Percentiles rank a stretch among this genome's conserved stretches.
Evolutionary conservation across 2,329 filamentous ascomycete genomes (phyloP).

Genomic region (Beauveria sp.): DNA sequence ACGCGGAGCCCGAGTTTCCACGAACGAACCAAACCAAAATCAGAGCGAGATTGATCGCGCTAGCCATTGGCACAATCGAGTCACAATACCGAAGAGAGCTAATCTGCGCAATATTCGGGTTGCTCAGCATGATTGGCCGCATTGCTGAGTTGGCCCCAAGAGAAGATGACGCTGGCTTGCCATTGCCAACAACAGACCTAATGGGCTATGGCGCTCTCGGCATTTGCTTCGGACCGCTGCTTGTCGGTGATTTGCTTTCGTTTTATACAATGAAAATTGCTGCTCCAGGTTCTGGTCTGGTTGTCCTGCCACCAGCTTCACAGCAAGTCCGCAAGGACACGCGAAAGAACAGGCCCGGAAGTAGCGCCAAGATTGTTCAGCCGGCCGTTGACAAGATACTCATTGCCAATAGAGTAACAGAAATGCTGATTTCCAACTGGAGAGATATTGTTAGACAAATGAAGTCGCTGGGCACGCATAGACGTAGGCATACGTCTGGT

Average conservation of each 20-base stretch:
- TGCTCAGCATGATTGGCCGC: slow-evolving; percentile 54
- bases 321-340: neutral
- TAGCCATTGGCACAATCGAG: slow-evolving; percentile 52
- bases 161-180: slow-evolving; percentile 43
- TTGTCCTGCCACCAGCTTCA: slow-evolving; percentile 7
- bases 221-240: slow-evolving; percentile 57
- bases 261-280: slow-evolving; percentile 41
- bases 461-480: slow-evolving; percentile 34
- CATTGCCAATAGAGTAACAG: slow-evolving; percentile 50
- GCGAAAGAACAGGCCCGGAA: neutral
- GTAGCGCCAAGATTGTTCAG: slow-evolving; percentile 1
- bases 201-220: slow-evolving; percentile 59
- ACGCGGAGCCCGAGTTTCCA: slow-evolving; percentile 42
- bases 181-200: slow-evolving; percentile 47
- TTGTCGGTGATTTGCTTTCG: slow-evolving; percentile 51
- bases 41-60: slow-evolving; percentile 56
- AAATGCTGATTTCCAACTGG: slow-evolving; percentile 62
- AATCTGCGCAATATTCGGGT: slow-evolving; percentile 59
- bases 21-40: slow-evolving; percentile 48
- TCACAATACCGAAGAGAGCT: slow-evolving; percentile 55
- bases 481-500: slow-evolving; percentile 16
- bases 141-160: slow-evolving; percentile 45
- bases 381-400: slow-evolving; percentile 46
- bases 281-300: slow-evolving; percentile 31
- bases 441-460: slow-evolving; percentile 55